Evolutionary conservation across 345 rosid genomes (phyloP).

Genomic region (Corymbia maculata): DNA sequence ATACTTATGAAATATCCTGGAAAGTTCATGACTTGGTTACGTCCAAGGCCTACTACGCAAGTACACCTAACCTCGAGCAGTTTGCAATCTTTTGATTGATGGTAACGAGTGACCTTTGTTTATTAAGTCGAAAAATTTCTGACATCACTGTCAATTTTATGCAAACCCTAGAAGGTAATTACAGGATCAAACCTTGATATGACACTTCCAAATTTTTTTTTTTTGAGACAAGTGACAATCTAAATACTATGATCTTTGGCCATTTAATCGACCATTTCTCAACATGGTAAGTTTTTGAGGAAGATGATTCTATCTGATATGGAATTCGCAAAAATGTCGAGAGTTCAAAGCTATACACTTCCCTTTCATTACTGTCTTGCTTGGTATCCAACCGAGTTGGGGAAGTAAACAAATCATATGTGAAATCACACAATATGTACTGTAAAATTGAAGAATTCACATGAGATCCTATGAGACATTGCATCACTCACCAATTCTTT

Average conservation of each 20-base stretch:
- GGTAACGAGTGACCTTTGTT: neutral
- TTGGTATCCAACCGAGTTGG: neutral
- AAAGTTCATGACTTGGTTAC: neutral
- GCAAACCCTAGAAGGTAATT: neutral
- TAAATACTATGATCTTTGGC: neutral
- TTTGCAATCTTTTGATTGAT: neutral
- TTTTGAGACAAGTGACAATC: neutral
- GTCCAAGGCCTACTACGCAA: neutral
- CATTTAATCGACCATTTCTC: neutral
- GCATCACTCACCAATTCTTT: neutral
- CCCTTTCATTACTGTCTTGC: neutral
- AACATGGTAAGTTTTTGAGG: neutral
- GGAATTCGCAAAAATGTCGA: fast-evolving
- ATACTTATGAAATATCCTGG: neutral
- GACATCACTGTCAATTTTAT: neutral
- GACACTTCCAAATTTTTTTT: neutral
- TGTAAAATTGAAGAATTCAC: neutral
- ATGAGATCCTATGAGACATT: neutral
- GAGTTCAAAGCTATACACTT: neutral
- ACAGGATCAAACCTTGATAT: neutral
- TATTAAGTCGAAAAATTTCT: neutral
- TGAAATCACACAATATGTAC: neutral
- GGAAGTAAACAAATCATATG: neutral
- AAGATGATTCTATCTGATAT: neutral
- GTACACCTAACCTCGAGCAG: neutral